Evolutionary conservation across 208 protist species (phyloP).

Genomic region (Leishmania braziliensis): DNA sequence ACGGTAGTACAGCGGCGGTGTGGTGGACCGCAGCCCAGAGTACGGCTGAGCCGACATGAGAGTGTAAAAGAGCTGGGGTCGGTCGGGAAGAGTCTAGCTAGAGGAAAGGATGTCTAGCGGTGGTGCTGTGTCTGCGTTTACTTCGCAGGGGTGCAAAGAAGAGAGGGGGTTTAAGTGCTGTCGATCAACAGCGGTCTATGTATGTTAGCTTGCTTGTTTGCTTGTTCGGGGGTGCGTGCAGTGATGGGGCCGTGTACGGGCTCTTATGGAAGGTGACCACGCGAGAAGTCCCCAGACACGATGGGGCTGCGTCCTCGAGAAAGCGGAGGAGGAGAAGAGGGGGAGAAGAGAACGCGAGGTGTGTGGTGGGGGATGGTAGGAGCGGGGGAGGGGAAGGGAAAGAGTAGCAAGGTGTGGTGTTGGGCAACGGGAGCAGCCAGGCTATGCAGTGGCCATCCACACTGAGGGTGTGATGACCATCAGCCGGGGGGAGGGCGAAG

Average conservation of each 20-base stretch:
- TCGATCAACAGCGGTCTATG: not conserved
- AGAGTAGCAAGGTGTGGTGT: not conserved
- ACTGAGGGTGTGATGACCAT: not conserved
- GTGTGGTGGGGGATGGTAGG: not conserved
- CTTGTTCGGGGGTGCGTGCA: not conserved
- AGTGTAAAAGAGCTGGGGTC: not conserved
- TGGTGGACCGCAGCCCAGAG: slow-evolving; percentile 49
- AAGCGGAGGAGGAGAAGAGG: not conserved
- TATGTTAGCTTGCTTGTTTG: not conserved
- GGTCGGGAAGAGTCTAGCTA: not conserved
- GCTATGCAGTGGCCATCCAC: not conserved
- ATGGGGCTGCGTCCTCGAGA: not conserved
- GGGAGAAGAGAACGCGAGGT: not conserved
- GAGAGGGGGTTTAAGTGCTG: not conserved
- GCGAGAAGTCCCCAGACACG: not conserved
- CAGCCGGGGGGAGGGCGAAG: not conserved
- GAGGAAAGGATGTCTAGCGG: not conserved
- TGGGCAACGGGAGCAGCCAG: not conserved
- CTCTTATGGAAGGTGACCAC: not conserved
- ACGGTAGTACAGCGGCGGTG: slow-evolving; percentile 72
- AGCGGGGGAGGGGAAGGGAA: not conserved
- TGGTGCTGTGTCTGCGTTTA: not conserved
- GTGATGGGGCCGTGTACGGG: not conserved
- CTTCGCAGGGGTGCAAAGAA: not conserved
- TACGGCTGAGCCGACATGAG: slow-evolving; percentile 37